phyloP scores from a whole-genome alignment of 2,329 filamentous ascomycete species.

The Helotiales sp. region DNA sequence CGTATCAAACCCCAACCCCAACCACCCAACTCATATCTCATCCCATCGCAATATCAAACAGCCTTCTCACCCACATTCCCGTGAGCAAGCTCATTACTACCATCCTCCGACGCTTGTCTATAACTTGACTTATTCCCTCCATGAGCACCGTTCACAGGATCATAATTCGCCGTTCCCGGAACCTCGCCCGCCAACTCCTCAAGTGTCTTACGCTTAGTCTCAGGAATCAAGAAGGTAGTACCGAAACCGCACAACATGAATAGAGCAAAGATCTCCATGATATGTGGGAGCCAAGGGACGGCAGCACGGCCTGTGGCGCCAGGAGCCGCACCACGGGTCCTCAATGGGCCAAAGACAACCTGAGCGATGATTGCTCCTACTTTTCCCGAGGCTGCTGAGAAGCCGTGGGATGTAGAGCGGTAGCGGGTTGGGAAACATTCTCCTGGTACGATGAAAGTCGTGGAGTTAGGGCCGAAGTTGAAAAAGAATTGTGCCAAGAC shows the following conservation, averaged over 20 bases:
- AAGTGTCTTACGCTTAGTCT: constrained; percentile 74
- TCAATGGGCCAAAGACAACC: constrained; percentile 56
- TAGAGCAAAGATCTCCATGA: constrained; percentile 76
- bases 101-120: neutral
- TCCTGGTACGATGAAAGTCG: constrained; percentile 40
- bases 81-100: neutral
- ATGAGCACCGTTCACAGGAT: constrained; percentile 6
- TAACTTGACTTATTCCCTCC: neutral
- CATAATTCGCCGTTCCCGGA: constrained; percentile 47
- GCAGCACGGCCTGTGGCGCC: constrained; percentile 25
- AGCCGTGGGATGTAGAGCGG: constrained; percentile 37
- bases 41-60: neutral
- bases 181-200: constrained; percentile 68
- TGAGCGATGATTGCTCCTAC: constrained; percentile 38
- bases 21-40: too few relatives aligned
- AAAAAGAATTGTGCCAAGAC: constrained; percentile 67
- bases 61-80: neutral
- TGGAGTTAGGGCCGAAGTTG: constrained; percentile 51
- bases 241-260: constrained; percentile 77
- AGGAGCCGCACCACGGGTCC: constrained; percentile 38
- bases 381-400: constrained; percentile 39
- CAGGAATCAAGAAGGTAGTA: constrained; percentile 70
- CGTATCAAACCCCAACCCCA: too few relatives aligned
- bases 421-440: constrained; percentile 40
- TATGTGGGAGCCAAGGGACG: constrained; percentile 64